Evolutionary conservation across 1,284 basidiomycete species (phyloP), one percentile per base, ranked within the genome.

Genomic region (Apiotrichum sp.): DNA sequence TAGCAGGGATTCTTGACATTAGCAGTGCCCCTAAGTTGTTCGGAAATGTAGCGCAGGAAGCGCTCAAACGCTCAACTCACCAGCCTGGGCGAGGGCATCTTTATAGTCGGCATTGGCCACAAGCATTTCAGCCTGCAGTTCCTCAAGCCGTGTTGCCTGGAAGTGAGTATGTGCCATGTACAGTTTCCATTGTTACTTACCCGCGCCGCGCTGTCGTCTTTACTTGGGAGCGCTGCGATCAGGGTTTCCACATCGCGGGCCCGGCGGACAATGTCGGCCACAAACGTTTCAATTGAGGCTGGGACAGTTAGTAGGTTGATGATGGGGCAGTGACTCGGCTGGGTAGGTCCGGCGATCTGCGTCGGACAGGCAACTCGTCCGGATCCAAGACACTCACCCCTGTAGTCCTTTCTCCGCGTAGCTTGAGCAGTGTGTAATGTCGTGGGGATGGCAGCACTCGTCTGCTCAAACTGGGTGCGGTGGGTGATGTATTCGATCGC

Each of bases 401-500:
- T 62, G 55, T 72, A 72, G 22, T 71, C 67, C 42, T 62, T 57
- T 36, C 67, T 43, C 34, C 56, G 46, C 22, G 67, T 70, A 4
- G 70, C 69, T n/a, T 63, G 55, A 3, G 63, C 47, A 1, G 66
- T 68, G 34, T 63, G 56, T 8, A 72, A 56, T 1, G 74, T 73
- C 1, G 66, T 60, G 3, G 74, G 73, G 22, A 76, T 70, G 14
- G 63, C 58, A 3, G 58, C 52, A 14, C 68, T 69, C 11, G 67
- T 65, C 53, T 74, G 72, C 62, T 72, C 71, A 54, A 76, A 75
- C 52, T 70, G 66, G 10, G 74, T 71, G n/a, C 66, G 59, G 55
- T 68, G 68, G 38, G 72, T 73, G 38, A 76, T 73, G 50, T 75
- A 76, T 46, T 73, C 68, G 62, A 76, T 71, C 13, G 73, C 73